phyloP scores from a whole-genome alignment of 1,284 basidiomycete species.

The Ustilago sp. region DNA sequence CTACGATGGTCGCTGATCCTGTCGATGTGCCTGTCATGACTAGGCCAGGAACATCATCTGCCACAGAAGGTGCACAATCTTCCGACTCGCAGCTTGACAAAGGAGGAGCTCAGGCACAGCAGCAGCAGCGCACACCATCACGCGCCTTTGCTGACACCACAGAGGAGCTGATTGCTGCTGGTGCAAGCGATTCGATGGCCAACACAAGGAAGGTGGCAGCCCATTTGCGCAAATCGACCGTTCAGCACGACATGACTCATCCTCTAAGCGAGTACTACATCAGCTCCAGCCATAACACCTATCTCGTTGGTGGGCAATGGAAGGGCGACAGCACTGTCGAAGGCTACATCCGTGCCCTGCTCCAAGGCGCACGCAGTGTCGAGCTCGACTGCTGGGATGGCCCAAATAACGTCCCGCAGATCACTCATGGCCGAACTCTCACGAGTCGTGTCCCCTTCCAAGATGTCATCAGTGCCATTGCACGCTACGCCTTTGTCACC shows the following conservation, averaged over 20 bases:
- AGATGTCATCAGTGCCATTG: conserved; percentile 87
- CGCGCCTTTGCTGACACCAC: conserved; percentile 45
- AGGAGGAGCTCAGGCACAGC: conserved; percentile 1
- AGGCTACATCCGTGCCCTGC: conserved; percentile 91
- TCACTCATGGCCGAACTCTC: conserved; percentile 91
- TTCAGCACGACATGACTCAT: conserved; percentile 75
- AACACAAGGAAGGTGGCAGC: conserved; percentile 41
- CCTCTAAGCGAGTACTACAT: conserved; percentile 91
- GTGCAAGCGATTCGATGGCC: conserved; percentile 33
- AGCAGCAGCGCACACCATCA: conserved; percentile 29
- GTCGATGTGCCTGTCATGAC: conserved; percentile 20
- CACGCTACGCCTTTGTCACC: conserved; percentile 90
- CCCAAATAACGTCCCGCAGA: conserved; percentile 72
- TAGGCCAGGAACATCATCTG: conserved; percentile 1
- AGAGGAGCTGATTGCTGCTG: conserved; percentile 45
- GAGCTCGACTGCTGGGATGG: conserved; percentile 91
- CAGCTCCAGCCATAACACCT: conserved; percentile 96
- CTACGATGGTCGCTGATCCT: conserved; percentile 40
- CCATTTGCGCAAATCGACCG: conserved; percentile 46
- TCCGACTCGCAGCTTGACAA: conserved; percentile 3
- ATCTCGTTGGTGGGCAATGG: conserved; percentile 93
- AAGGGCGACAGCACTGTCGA: conserved; percentile 93
- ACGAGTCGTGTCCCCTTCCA: conserved; percentile 87
- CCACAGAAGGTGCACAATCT: conserved; percentile 2
- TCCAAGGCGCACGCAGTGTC: conserved; percentile 90